Conservation (phyloP, 148 eudicot genomes). For the Pouteria glomerata region DNA sequence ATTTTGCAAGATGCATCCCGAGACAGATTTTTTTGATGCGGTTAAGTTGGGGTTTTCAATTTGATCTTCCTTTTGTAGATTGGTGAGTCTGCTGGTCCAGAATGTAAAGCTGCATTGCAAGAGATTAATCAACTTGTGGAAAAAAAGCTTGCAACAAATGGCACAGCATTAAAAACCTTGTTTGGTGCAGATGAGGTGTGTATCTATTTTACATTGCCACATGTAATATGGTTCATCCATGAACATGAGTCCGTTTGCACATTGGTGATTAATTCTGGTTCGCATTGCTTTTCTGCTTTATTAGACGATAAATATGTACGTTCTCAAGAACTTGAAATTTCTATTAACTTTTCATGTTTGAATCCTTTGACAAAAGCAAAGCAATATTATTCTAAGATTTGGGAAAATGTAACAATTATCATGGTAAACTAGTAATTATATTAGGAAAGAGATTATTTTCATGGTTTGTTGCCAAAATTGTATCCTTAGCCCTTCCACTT, state of each 20-base stretch:
- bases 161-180: slow-evolving; percentile 46
- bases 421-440: not conserved
- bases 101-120: slow-evolving; percentile 89
- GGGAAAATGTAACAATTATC: not conserved
- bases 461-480: not conserved
- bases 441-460: not conserved
- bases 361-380: not conserved
- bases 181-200: slow-evolving; percentile 83
- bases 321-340: not conserved
- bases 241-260: not conserved
- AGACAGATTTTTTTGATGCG: not conserved
- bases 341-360: not conserved
- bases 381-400: not conserved
- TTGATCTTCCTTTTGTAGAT: slow-evolving; percentile 46
- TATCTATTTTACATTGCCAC: not conserved
- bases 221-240: not conserved
- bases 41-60: not conserved
- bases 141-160: slow-evolving; percentile 48
- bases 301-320: not conserved
- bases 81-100: slow-evolving; percentile 94
- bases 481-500: not conserved
- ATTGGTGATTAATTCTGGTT: no score
- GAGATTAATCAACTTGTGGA: slow-evolving; percentile 91
- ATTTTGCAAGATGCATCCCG: not conserved
- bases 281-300: not conserved